Percentiles rank a stretch among this genome's conserved stretches.
Conservation (phyloP, 1,284 basidiomycete genomes). For the Trametes hirsuta region DNA sequence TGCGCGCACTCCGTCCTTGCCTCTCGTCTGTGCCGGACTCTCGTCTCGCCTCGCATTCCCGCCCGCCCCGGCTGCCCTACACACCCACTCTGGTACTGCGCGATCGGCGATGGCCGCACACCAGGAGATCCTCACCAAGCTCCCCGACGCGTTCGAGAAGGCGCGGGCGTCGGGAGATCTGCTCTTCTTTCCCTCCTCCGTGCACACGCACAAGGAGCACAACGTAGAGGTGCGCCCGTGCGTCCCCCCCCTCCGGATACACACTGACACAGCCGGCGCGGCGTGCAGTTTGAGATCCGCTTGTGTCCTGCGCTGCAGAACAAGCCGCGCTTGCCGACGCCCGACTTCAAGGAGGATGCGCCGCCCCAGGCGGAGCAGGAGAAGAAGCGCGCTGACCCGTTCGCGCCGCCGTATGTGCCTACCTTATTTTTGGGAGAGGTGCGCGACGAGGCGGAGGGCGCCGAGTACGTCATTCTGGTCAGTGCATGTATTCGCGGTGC, state of each 20-base stretch:
- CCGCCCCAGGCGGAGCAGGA: slow-evolving; percentile 33
- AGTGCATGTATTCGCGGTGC: slow-evolving; percentile 33
- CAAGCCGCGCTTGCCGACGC: slow-evolving; percentile 61
- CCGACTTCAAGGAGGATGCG: slow-evolving; percentile 43
- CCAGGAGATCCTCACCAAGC: slow-evolving; percentile 58
- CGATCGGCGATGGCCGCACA: slow-evolving; percentile 29
- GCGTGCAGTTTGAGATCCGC: slow-evolving; percentile 74
- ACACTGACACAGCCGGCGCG: not conserved
- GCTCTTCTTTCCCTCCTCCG: slow-evolving; percentile 75
- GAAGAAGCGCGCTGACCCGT: slow-evolving; percentile 61
- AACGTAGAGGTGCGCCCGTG: slow-evolving; percentile 62
- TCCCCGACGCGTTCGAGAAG: slow-evolving; percentile 62
- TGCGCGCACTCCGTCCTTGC: no score
- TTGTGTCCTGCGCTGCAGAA: slow-evolving; percentile 81
- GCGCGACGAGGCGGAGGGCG: slow-evolving; percentile 59
- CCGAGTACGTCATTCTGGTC: slow-evolving; percentile 77
- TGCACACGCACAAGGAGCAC: slow-evolving; percentile 59
- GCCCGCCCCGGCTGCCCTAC: not conserved
- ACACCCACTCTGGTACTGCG: not conserved
- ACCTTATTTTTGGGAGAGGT: slow-evolving; percentile 77
- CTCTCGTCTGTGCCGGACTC: no score
- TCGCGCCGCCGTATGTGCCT: slow-evolving; percentile 78
- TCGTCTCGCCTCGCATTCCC: not conserved
- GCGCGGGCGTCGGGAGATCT: slow-evolving; percentile 73
- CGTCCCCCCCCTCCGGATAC: not conserved